Percentiles rank a stretch among this genome's conserved stretches.
These are phyloP conservation scores for Rickenella mellea DNA, from an alignment of 768 basidiomycete genomes.

Conservation along the genomic window DNA sequence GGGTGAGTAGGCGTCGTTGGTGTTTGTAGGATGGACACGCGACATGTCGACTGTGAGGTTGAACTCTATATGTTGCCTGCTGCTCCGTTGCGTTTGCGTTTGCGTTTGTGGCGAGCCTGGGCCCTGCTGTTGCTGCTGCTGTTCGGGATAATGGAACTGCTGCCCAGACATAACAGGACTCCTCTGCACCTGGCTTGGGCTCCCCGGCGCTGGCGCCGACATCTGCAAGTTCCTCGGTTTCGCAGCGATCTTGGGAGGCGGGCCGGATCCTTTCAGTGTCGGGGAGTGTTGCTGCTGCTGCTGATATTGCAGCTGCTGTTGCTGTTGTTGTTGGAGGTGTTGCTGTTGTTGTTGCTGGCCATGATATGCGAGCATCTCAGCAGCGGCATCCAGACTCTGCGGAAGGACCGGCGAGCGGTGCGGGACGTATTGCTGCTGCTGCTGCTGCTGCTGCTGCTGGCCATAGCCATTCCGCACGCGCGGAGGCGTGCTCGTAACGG, in stretches of 20 bases:
- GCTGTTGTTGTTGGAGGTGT: neutral
- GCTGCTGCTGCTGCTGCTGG: no score
- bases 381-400: conserved; percentile 64
- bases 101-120: no score
- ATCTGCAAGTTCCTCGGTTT: neutral
- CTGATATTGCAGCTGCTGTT: neutral
- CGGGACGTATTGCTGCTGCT: conserved; percentile 45
- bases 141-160: no score
- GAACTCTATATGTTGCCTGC: no score
- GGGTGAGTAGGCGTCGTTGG: no score
- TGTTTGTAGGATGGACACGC: no score
- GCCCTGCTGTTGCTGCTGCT: no score
- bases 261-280: conserved; percentile 6
- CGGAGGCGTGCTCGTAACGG: conserved; percentile 27
- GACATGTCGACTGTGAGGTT: no score
- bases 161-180: no score
- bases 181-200: conserved; percentile 11
- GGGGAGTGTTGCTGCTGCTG: conserved; percentile 1
- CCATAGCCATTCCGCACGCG: no score
- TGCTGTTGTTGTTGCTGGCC: conserved; percentile 6
- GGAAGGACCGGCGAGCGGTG: conserved; percentile 48
- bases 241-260: conserved; percentile 36
- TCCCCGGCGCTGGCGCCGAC: conserved; percentile 13
- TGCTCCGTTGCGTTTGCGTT: no score
- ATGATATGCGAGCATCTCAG: conserved; percentile 45